Percentiles rank a stretch among this genome's conserved stretches.
Conservation (phyloP, 495 filamentous ascomycete genomes). For the Chaetomium cochliodes region DNA sequence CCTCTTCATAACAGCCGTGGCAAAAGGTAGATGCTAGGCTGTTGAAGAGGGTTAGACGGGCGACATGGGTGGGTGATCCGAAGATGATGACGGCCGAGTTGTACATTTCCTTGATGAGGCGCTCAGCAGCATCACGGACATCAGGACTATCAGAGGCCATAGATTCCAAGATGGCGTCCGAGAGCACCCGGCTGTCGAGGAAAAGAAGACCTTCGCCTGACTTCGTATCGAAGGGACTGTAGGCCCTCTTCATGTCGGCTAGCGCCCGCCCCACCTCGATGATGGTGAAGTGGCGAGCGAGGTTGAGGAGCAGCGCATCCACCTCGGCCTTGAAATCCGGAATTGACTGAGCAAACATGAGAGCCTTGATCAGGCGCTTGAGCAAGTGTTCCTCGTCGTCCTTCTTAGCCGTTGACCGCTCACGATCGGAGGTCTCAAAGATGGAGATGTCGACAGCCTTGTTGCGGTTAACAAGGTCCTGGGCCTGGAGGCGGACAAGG, state of each 20-base stretch:
- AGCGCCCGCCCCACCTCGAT: slow-evolving; percentile 84
- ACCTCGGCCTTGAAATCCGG: slow-evolving; percentile 75
- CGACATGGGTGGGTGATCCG: slow-evolving; percentile 65
- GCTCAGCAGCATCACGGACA: slow-evolving; percentile 81
- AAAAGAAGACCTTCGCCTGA: slow-evolving; percentile 82
- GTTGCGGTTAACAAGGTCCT: slow-evolving; percentile 73
- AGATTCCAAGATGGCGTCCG: slow-evolving; percentile 83
- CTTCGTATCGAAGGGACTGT: slow-evolving; percentile 74
- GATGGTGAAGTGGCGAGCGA: slow-evolving; percentile 86
- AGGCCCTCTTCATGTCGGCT: slow-evolving; percentile 67
- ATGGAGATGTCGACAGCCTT: slow-evolving; percentile 59
- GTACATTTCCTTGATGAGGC: slow-evolving; percentile 70
- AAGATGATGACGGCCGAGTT: slow-evolving; percentile 79
- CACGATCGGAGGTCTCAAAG: slow-evolving; percentile 68
- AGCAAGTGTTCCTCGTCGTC: slow-evolving; percentile 74
- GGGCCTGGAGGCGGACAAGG: slow-evolving; percentile 80
- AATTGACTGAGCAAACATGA: slow-evolving; percentile 80
- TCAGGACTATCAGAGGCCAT: slow-evolving; percentile 76
- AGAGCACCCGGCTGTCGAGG: slow-evolving; percentile 80
- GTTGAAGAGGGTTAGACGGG: slow-evolving; percentile 75
- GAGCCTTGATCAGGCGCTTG: slow-evolving; percentile 83
- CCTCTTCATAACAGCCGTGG: slow-evolving; percentile 92
- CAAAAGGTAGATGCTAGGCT: slow-evolving; percentile 78
- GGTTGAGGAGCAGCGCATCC: slow-evolving; percentile 66
- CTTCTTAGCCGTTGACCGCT: slow-evolving; percentile 82